Conservation (phyloP, 495 filamentous ascomycete species). For the Penicillium nucicola region DNA sequence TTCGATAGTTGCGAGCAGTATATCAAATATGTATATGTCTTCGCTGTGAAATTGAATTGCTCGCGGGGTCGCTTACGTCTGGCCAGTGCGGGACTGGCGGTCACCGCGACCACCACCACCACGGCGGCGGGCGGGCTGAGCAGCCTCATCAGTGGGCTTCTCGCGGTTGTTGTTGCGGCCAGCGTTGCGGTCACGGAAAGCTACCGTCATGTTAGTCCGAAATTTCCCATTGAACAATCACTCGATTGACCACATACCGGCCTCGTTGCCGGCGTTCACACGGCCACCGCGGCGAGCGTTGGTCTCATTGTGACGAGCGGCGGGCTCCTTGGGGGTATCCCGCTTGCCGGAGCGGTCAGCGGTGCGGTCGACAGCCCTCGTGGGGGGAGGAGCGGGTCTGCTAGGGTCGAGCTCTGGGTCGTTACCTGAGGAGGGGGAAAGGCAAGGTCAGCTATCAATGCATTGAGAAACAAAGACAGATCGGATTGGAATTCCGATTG, state of each 20-base stretch:
- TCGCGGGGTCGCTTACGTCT: conserved; percentile 54
- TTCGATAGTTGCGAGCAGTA: no score
- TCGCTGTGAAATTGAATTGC: no score
- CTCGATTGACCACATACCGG: conserved; percentile 57
- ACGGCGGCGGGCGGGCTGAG: conserved; percentile 47
- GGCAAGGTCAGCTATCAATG: conserved; percentile 17
- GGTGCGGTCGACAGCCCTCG: conserved; percentile 84
- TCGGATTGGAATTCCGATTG: not conserved
- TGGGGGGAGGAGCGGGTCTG: conserved; percentile 69
- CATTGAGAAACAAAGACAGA: not conserved
- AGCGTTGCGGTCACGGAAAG: conserved; percentile 87
- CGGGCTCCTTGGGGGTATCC: conserved; percentile 72
- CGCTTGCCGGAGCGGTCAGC: conserved; percentile 78
- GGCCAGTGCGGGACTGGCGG: conserved; percentile 72
- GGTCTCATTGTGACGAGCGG: conserved; percentile 40
- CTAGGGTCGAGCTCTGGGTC: conserved; percentile 84
- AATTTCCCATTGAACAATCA: conserved; percentile 1
- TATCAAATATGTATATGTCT: no score
- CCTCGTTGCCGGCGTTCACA: conserved; percentile 69
- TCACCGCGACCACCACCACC: conserved; percentile 65
- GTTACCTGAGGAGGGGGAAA: conserved; percentile 59
- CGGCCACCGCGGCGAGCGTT: conserved; percentile 57
- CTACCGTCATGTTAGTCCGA: conserved; percentile 39
- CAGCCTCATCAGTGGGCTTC: conserved; percentile 72
- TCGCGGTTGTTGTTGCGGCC: conserved; percentile 78